Base-by-base conservation (phyloP, 1,284 basidiomycete genomes). In the Calocybe gambosa region DNA sequence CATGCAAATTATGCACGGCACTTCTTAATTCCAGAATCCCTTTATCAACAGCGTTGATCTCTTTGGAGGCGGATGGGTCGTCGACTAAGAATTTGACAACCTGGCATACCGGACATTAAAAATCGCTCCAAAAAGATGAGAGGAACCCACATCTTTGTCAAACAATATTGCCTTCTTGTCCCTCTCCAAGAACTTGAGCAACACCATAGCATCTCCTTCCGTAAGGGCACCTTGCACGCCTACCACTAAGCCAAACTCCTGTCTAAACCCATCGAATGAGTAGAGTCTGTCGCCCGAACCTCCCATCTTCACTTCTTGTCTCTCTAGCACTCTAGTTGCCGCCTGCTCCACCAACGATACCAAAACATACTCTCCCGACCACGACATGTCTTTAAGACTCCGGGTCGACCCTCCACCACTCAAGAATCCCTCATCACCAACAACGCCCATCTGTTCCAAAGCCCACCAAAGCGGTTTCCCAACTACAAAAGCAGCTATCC, bases 391-490 rank as follows among this genome's bases (percentile, higher is more conserved):
- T 45, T 75, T 78, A 36, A 77, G 63, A 4, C 62, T 64, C 23
- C 55, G 41, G 9, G 53, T 50, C 16, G 50, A 54, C 8, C 20
- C 49, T 20, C 55, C 57, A 34, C n/a, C n/a, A 6, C 63, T 55
- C 10, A 70, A 45, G 0, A 72, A 37, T 5, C 79, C 79, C 31
- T 82, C 80, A 28, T 78, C 73, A 3, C 74, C 75, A 9, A 86
- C 80, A 1, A 93, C 69, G 25, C 82, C 87, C 28, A 89, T 67
- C 53, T 89, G 88, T 43, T 85, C 78, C 28, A 93, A 73, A 1
- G 83, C 83, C 89, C 89, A 93, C 83, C 86, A 92, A 1, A 93
- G 67, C 0, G 91, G 89, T 58, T 80, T 82, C 13, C 81, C 88
- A 3, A 93, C 71, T 9, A 91, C 69, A 44, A 78, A 82, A 2